Base-by-base conservation (phyloP, 2,329 filamentous ascomycete species). In the Shiraia sp. region DNA sequence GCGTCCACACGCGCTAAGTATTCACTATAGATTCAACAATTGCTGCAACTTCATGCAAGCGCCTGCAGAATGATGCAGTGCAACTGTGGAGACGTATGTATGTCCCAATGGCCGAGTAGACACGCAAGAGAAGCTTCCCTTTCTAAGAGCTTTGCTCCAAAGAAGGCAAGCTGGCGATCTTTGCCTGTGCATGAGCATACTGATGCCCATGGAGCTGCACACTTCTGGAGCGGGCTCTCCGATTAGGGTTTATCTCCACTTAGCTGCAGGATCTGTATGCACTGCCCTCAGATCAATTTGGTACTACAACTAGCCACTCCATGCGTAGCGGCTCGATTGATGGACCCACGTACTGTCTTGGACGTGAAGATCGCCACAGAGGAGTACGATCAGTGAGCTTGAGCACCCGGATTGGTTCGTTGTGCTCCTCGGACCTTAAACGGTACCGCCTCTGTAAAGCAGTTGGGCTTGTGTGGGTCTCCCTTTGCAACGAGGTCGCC, bases 401-500 rank as follows among this genome's bases (percentile, higher is more conserved):
- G 9, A 29, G 10, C 38, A 33, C 15, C 14, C 9, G 6, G 16
- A 34, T 40, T 34, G 31, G 31, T 13, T 10, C 6, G 12, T 10
- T 7, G n/a, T 16, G 8, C 10, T 5, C 13, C 8, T 19, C 22
- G 9, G 9, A 38, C 28, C 36, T 32, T n/a, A 5, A 14, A 16
- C 19, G 13, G 36, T 38, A 9, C 30, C 15, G 15, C 28, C 19
- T 23, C 25, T 8, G 10, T 13, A 14, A 15, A 28, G 14, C 15
- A 15, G 26, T 16, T 31, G 22, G 26, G 14, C 15, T 19, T 26
- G 8, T 13, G 24, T 33, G 36, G 29, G 29, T 16, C 36, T 34
- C 25, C 12, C 15, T 40, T 24, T 40, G 38, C 38, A 40, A 10
- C 28, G 5, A 33, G 10, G 16, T 40, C 38, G 38, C 38, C 38